Evolutionary conservation across 2,329 filamentous ascomycete species (phyloP), one percentile per base, ranked within the genome.

Genomic region (Talaromyces marneffei): DNA sequence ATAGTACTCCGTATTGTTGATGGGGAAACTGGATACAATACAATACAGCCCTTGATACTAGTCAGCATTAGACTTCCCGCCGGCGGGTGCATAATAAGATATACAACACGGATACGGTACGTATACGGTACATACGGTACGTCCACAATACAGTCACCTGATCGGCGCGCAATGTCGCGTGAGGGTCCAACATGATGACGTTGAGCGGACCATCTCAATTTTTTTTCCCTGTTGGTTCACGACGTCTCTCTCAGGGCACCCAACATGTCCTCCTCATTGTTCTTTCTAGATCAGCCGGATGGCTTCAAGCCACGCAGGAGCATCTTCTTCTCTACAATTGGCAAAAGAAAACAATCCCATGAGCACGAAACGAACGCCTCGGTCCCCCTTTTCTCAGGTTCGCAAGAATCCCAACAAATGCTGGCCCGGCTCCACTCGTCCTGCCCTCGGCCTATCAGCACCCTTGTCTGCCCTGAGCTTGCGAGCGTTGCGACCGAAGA

Each of bases 341-440:
- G 23, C 29, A 33, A n/a, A n/a, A n/a, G n/a, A n/a, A n/a, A 18
- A 14, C 40, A 35, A 42, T 16, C 6, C 18, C 20, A 33, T 18
- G 27, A 33, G 29, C 48, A 52, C 14, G n/a, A 52, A n/a, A 52
- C 48, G 35, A 7, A 3, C 44, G 29, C 59, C 59, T 52, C 53
- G 59, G 59, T 42, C 23, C 52, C 54, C 33, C 50, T 39, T 62
- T 52, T 52, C 29, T 14, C n/a, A 52, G 7, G 57, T n/a, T n/a
- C n/a, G n/a, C n/a, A n/a, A n/a, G n/a, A n/a, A n/a, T 63, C 61
- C 61, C 61, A 63, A 63, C 61, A 63, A 63, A 60, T 63, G 50
- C 61, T 20, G 12, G 12, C 52, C 27, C 20, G 50, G 52, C 18
- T 50, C 50, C 57, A 52, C 57, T 53, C 18, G 3, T 27, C n/a